Conservation (phyloP, 331 rosid genomes). For the Quercus phellos region DNA sequence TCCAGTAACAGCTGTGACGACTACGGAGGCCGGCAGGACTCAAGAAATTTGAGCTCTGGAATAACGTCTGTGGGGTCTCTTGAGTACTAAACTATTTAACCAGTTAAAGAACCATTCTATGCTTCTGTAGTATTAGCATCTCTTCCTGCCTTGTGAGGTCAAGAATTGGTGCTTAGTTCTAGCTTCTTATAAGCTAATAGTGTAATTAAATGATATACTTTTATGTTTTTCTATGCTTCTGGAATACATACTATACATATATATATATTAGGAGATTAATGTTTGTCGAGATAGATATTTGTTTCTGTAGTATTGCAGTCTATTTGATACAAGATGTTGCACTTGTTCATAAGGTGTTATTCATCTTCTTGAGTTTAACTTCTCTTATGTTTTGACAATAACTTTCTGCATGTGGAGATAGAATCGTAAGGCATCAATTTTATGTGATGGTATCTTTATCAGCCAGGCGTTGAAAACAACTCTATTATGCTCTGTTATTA, state of each 20-base stretch:
- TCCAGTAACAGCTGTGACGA: conserved; percentile 55
- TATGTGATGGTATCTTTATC: conserved; percentile 37
- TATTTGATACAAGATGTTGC: not conserved
- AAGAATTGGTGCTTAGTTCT: conserved; percentile 41
- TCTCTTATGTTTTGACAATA: not conserved
- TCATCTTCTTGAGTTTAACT: not conserved
- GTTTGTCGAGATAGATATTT: conserved; percentile 30
- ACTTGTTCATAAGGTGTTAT: not conserved
- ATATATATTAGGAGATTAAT: conserved; percentile 55
- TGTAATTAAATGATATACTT: conserved; percentile 52
- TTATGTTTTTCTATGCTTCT: conserved; percentile 28
- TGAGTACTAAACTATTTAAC: conserved; percentile 49
- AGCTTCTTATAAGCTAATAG: conserved; percentile 57
- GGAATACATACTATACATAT: conserved; percentile 42
- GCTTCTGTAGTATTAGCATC: conserved; percentile 52
- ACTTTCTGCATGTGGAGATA: conserved; percentile 27
- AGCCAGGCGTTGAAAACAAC: conserved; percentile 30
- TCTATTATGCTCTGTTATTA: conserved; percentile 14
- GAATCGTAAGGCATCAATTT: conserved; percentile 22
- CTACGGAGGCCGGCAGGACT: conserved; percentile 64
- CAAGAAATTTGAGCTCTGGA: conserved; percentile 60
- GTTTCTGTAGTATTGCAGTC: not conserved
- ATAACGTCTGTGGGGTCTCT: conserved; percentile 68
- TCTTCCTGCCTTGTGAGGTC: conserved; percentile 36
- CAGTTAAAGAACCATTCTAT: conserved; percentile 36